Base-by-base conservation (phyloP, 805 yeast species). In the Hemisphaericaspora nanyangensis region DNA sequence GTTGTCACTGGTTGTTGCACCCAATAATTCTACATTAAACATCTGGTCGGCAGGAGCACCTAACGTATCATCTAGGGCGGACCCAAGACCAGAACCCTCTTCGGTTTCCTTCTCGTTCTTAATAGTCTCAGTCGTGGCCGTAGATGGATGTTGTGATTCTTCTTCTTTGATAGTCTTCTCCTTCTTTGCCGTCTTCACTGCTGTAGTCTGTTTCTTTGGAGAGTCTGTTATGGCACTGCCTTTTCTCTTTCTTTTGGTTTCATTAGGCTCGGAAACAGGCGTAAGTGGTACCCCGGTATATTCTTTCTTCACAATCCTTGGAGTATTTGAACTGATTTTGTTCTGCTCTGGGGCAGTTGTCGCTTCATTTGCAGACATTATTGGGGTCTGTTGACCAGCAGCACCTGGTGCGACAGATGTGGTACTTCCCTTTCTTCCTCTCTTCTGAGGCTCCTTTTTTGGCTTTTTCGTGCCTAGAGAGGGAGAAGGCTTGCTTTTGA, bases 201-300 rank as follows among this genome's bases (percentile, higher is more conserved):
- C 13, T 15, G 22, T 26, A 7, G 48, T 48, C 41, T 43, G 53
- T 44, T 61, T 65, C 40, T 64, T 63, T 17, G 72, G 70, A 11
- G 70, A 61, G 7, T 66, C 72, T 6, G 52, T 38, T n/a, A 44
- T 40, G 15, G 47, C 39, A 42, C 47, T 55, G 7, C 28, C 28
- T 44, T 58, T 61, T n/a, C 63, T 51, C 46, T 61, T 65, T 34
- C 63, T 52, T 44, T 55, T 56, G 20, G 48, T 40, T 22, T 47
- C 33, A 17, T 51, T 58, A 4, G 60, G 50, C 34, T 68, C 73
- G 7, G 71, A 63, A 1, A 68, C 61, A 8, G 72, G 72, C 0
- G 73, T 68, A 17, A 65, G 55, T 2, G 73, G 72, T 3, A 65
- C 55, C 8, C 26, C 26, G 8, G 61, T 50, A 42, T 60, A 58